Evolutionary conservation across 139 green algal species (phyloP).

Genomic region (Spirogloea muscicola): DNA sequence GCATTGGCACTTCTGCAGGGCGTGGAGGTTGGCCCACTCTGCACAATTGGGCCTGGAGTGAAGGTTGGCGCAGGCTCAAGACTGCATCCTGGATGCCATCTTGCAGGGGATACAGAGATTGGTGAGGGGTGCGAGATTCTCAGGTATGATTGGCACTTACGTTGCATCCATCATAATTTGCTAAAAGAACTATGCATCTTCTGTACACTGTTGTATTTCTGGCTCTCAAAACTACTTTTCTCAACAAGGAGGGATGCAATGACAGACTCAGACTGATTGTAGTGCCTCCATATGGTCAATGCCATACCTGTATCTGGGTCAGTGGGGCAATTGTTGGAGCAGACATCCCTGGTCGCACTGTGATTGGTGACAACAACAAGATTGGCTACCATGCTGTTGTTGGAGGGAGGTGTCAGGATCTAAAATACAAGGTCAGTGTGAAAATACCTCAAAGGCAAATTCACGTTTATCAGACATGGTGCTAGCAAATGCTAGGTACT

Average conservation of each 20-base stretch:
- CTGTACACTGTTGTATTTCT: not conserved
- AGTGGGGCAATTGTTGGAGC: conserved; percentile 43
- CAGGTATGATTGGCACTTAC: conserved; percentile 8
- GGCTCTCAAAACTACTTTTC: not conserved
- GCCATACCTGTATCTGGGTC: not conserved
- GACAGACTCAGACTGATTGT: too few relatives aligned
- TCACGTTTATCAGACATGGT: too few relatives aligned
- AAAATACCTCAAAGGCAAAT: too few relatives aligned
- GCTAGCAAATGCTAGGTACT: too few relatives aligned
- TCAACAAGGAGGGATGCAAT: not conserved
- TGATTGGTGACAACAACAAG: conserved; percentile 47
- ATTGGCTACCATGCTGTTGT: conserved; percentile 51
- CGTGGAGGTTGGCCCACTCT: conserved; percentile 44
- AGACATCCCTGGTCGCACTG: conserved; percentile 44
- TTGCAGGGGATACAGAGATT: conserved; percentile 34
- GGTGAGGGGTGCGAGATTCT: conserved; percentile 24
- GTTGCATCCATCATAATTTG: not conserved
- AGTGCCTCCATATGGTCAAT: too few relatives aligned
- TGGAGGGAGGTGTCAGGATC: conserved; percentile 48
- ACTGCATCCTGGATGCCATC: conserved; percentile 33
- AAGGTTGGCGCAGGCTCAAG: conserved; percentile 22
- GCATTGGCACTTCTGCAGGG: conserved; percentile 20
- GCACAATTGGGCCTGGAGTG: conserved; percentile 36
- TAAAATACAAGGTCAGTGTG: conserved; percentile 48
- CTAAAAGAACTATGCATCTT: not conserved